These are phyloP conservation scores for Kalmusia sp. DNA, from an alignment of 2,329 filamentous ascomycete genomes.

Conservation along the genomic window DNA sequence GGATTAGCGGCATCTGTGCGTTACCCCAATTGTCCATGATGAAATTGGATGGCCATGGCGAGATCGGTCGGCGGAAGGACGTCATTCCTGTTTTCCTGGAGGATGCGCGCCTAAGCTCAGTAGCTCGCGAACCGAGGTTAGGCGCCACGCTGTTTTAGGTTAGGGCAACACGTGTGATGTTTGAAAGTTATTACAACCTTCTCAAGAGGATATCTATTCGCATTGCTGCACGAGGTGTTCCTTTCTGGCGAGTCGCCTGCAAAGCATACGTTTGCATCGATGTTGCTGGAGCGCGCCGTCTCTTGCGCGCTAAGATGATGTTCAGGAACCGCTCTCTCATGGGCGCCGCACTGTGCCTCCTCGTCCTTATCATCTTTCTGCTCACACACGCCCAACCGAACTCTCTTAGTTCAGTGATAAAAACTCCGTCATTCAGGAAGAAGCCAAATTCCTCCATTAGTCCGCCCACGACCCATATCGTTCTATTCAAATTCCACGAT, in stretches of 20 bases:
- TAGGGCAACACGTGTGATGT: background rate
- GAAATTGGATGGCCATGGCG: slow-evolving; percentile 19
- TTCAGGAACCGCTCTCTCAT: slow-evolving; percentile 9
- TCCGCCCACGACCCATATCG: slow-evolving; percentile 38
- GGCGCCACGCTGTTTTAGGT: background rate
- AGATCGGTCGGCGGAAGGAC: slow-evolving; percentile 16
- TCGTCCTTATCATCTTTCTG: slow-evolving; percentile 24
- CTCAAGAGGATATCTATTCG: too few relatives aligned
- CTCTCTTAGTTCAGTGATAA: slow-evolving; percentile 12
- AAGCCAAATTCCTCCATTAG: slow-evolving; percentile 16
- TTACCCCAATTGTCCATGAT: slow-evolving; percentile 18
- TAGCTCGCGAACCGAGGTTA: background rate
- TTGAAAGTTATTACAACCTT: too few relatives aligned
- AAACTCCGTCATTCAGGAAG: slow-evolving; percentile 22
- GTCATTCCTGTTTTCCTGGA: slow-evolving; percentile 14
- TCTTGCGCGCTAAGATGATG: background rate
- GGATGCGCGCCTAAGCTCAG: slow-evolving; percentile 13
- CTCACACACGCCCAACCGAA: slow-evolving; percentile 14
- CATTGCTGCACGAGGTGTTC: too few relatives aligned
- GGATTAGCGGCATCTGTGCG: slow-evolving; percentile 16
- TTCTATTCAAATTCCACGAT: slow-evolving; percentile 45
- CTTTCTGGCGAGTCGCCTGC: too few relatives aligned
- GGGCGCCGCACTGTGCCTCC: slow-evolving; percentile 10
- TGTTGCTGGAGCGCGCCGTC: background rate
- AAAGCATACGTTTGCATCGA: too few relatives aligned